Percentiles rank a stretch among this genome's conserved stretches.
Evolutionary conservation across 2,329 filamentous ascomycete species (phyloP).

Genomic region (Trichoderma pleuroti): DNA sequence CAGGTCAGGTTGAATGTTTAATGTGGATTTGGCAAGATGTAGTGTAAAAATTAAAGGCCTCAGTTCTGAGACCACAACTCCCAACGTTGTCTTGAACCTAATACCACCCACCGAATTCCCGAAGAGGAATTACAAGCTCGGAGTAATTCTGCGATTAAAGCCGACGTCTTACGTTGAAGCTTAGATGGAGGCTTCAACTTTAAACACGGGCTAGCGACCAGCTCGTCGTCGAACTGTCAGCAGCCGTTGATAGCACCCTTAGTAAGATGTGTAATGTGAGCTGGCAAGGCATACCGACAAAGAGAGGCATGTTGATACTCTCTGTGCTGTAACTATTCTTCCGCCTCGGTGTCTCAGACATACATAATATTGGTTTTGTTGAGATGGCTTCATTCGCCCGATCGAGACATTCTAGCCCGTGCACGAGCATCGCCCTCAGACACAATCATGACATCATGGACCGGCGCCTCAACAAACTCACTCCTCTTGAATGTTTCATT

Average conservation of each 20-base stretch:
- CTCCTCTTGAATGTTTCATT: not conserved
- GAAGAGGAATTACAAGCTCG: not conserved
- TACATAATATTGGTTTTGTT: not conserved
- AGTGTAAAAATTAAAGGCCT: too few species aligned
- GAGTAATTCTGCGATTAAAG: too few species aligned
- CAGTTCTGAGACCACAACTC: too few species aligned
- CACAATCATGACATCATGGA: slow-evolving; percentile 16
- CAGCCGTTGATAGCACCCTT: not conserved
- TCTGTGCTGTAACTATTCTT: not conserved
- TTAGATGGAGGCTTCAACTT: not conserved
- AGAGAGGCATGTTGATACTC: not conserved
- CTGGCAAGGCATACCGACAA: not conserved
- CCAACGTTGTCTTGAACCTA: too few species aligned
- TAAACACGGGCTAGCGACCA: not conserved
- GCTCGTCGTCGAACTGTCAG: not conserved
- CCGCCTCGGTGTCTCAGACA: not conserved
- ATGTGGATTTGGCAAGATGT: too few species aligned
- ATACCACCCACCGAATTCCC: not conserved
- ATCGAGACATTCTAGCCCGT: slow-evolving; percentile 1
- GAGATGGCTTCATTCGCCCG: not conserved
- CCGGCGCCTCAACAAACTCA: slow-evolving; percentile 3
- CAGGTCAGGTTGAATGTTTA: too few species aligned
- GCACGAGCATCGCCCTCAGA: not conserved
- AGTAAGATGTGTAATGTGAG: not conserved
- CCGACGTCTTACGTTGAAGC: not conserved